A percentile compares a stretch with the other conserved stretches of the same genome.
phyloP scores from a whole-genome alignment of 2,329 filamentous ascomycete species.

The Dactylellina leptospora region DNA sequence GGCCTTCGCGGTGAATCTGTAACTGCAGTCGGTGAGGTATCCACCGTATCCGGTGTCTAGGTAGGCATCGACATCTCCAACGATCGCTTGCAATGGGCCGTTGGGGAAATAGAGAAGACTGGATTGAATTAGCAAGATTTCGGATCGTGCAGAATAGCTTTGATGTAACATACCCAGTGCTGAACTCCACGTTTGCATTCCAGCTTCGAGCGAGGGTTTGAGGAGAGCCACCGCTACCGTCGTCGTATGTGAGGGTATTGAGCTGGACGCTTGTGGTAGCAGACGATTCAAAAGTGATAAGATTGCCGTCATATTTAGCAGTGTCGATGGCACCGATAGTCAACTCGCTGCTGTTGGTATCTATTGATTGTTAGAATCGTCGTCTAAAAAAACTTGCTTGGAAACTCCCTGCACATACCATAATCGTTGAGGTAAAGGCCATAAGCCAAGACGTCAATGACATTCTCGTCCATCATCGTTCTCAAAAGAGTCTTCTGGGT shows the following conservation, averaged over 20 bases:
- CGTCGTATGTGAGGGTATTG: constrained; percentile 31
- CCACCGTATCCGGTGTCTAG: constrained; percentile 43
- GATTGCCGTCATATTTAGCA: constrained; percentile 41
- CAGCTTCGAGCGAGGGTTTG: constrained; percentile 22
- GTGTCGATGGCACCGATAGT: constrained; percentile 51
- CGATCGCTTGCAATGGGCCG: constrained; percentile 28
- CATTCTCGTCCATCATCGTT: constrained; percentile 40
- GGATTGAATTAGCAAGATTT: constrained; percentile 1
- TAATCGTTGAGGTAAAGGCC: constrained; percentile 51
- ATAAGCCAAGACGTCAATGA: constrained; percentile 46
- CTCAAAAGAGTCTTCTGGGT: constrained; percentile 35
- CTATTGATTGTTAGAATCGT: constrained; percentile 23
- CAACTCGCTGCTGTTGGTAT: constrained; percentile 52
- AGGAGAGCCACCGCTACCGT: constrained; percentile 5
- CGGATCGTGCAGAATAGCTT: too few species aligned
- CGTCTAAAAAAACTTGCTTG: neutral
- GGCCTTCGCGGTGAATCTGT: constrained; percentile 18
- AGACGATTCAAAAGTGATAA: constrained; percentile 42
- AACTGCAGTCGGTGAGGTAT: constrained; percentile 41
- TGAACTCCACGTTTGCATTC: constrained; percentile 51
- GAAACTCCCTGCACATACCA: constrained; percentile 34
- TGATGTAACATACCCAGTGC: constrained; percentile 35
- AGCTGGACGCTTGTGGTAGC: constrained; percentile 33
- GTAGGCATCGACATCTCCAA: constrained; percentile 37
- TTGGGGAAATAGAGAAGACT: constrained; percentile 49